Evolutionary conservation across 257 asterid genomes (phyloP), one percentile per base, ranked within the genome.

Genomic region (Plantago major): DNA sequence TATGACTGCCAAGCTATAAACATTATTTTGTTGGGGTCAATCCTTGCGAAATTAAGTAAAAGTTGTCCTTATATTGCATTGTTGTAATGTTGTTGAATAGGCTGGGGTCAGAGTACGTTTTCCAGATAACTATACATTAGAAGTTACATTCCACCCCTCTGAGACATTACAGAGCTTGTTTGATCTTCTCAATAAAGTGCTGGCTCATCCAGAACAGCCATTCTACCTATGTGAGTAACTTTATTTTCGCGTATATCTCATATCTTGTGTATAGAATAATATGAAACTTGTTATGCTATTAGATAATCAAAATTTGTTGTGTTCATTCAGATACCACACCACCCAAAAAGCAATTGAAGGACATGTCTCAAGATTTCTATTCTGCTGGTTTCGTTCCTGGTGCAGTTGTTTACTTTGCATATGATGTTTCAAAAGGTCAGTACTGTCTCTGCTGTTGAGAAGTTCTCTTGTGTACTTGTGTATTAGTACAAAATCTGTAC

Each of bases 341-440:
- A 62, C 99, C 96, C 40, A 93, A 93, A 79, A 85, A 83, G 88
- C 83, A 74, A 73, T 46, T 93, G 71, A 85, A 82, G 73, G 94
- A 89, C 70, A 54, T 69, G 55, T 79, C 89, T 6, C 94, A 79
- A 78, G 92, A 89, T 74, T 81, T 89, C 46, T 89, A 81, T 56
- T 73, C 99, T 67, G 92, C 89, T 72, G 95, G 95, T 60, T 93
- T 93, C 64, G 70, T 83, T 49, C 97, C 97, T 9, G 99, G 97
- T 66, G 96, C 99, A 60, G 81, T 93, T 56, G 94, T 93, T 68
- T 93, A 93, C 78, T 93, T 89, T 49, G 76, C 95, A 4, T 72
- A 77, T 54, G 83, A 87, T 65, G 68, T 62, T 13, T 84, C 87
- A 63, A 77, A 80, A 76, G 99, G 97, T 89, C 43, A 75, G 59